Evolutionary conservation across 257 asterid genomes (phyloP).

Genomic region (Jaltomata sinuosa): DNA sequence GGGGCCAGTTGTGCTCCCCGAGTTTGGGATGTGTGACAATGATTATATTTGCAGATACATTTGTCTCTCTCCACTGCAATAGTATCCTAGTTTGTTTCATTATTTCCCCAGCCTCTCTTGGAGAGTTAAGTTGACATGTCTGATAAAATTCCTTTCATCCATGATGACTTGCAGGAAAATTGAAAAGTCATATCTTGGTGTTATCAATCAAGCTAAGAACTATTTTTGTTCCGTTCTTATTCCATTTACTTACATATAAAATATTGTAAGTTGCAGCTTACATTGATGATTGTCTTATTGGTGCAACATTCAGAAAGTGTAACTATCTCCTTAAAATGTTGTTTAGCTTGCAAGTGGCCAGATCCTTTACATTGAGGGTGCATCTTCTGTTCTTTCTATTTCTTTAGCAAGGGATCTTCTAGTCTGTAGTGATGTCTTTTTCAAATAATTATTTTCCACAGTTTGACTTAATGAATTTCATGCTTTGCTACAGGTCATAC

Average conservation of each 20-base stretch:
- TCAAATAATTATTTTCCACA: neutral
- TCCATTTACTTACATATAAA: constrained; percentile 74
- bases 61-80: constrained; percentile 21
- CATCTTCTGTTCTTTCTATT: constrained; percentile 67
- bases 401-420: constrained; percentile 64
- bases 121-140: neutral
- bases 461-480: neutral
- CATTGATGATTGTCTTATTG: neutral
- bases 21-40: too few species aligned
- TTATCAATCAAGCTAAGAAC: constrained; percentile 50
- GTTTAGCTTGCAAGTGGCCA: constrained; percentile 46
- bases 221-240: constrained; percentile 41
- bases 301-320: neutral
- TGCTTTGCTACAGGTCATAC: constrained; percentile 37
- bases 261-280: constrained; percentile 38
- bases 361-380: constrained; percentile 77
- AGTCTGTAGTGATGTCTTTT: neutral
- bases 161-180: constrained; percentile 46
- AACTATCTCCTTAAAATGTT: neutral
- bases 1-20: too few species aligned
- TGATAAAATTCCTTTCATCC: neutral
- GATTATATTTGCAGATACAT: constrained; percentile 89
- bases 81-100: neutral
- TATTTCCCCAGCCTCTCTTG: neutral
- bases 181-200: constrained; percentile 77